Percentiles rank a stretch among this genome's conserved stretches.
Evolutionary conservation across 805 yeast species (phyloP).

Genomic region (Ogataea ramenticola): DNA sequence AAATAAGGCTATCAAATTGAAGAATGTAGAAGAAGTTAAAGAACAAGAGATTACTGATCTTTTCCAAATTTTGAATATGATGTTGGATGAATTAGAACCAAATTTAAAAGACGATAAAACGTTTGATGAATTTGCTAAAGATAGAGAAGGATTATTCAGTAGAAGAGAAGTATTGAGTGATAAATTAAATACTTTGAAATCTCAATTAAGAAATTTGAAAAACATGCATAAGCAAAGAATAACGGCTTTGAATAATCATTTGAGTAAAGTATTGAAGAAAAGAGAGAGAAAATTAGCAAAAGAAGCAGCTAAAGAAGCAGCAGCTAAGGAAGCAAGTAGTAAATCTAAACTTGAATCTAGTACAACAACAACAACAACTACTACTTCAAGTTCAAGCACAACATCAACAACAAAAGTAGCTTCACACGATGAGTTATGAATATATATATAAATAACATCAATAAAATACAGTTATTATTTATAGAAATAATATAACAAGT

Average conservation of each 20-base stretch:
- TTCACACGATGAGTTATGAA: constrained; percentile 13
- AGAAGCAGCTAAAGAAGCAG: constrained; percentile 6
- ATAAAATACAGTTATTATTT: too few species aligned
- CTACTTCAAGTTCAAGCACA: neutral
- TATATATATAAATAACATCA: neutral
- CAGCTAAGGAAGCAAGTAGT: constrained; percentile 5
- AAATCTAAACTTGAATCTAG: constrained; percentile 1
- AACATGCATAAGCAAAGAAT: constrained; percentile 22
- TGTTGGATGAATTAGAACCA: constrained; percentile 23
- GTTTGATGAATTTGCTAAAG: constrained; percentile 10
- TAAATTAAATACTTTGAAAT: constrained; percentile 12
- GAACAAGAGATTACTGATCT: constrained; percentile 21
- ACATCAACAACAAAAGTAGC: neutral
- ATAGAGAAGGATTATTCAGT: constrained; percentile 14
- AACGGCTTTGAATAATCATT: constrained; percentile 15
- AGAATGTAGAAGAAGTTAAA: constrained; percentile 17
- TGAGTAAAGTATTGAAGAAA: constrained; percentile 11
- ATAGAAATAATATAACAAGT: too few species aligned
- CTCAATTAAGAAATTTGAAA: constrained; percentile 10
- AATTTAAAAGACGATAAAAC: constrained; percentile 16
- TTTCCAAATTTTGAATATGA: constrained; percentile 18
- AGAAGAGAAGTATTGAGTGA: constrained; percentile 15
- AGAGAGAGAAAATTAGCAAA: too few species aligned
- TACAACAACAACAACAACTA: neutral
- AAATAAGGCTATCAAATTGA: constrained; percentile 33